Conservation (phyloP, 208 protist species). For the Leishmania aethiopica region DNA sequence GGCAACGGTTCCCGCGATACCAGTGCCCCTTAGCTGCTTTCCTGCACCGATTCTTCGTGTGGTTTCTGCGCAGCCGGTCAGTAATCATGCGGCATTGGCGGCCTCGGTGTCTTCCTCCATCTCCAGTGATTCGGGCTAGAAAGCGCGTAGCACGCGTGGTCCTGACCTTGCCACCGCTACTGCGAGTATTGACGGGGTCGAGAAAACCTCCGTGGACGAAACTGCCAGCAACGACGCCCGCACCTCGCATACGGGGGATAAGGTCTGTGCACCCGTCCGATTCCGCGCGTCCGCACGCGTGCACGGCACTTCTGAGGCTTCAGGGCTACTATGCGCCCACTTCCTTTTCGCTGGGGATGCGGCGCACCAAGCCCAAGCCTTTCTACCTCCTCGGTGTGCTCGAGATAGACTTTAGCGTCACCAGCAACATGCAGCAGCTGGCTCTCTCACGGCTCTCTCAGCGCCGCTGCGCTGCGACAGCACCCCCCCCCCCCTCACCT, state of each 20-base stretch:
- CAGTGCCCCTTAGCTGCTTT: background rate
- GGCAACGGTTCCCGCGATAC: background rate
- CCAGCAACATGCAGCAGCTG: background rate
- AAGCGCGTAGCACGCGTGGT: background rate
- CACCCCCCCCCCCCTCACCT: background rate
- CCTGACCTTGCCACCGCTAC: background rate
- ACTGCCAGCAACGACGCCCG: background rate
- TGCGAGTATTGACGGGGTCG: background rate
- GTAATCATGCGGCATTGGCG: background rate
- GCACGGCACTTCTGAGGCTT: background rate
- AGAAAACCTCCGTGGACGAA: background rate
- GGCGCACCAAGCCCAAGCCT: constrained; percentile 6
- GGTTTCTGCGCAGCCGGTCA: background rate
- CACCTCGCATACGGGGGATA: constrained; percentile 5
- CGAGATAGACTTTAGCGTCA: background rate
- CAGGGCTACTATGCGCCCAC: constrained; percentile 1
- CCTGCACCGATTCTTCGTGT: background rate
- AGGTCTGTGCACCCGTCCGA: background rate
- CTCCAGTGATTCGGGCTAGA: background rate
- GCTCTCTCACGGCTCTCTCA: background rate
- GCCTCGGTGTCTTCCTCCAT: background rate
- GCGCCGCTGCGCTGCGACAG: background rate
- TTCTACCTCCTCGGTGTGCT: background rate
- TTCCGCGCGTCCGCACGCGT: background rate
- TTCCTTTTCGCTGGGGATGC: background rate